These are phyloP conservation scores for Rhizopogon vesiculosus DNA, from an alignment of 768 basidiomycete species.

Conservation along the genomic window DNA sequence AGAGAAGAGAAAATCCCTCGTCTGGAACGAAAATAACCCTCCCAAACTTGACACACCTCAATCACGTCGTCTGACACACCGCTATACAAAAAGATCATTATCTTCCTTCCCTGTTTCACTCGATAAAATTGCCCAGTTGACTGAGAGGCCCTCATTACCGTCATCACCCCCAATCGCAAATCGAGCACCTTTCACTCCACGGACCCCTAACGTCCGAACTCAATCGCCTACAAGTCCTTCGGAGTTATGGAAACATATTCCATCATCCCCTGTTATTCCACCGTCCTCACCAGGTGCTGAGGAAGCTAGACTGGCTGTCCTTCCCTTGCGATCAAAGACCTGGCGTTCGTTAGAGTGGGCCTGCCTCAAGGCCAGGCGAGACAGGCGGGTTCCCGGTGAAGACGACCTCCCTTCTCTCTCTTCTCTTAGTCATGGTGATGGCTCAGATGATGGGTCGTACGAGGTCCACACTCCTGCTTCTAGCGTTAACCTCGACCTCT, in stretches of 20 bases:
- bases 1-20: slow-evolving; percentile 16
- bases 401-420: slow-evolving; percentile 7
- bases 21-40: slow-evolving; percentile 20
- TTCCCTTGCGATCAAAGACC: slow-evolving; percentile 31
- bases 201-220: slow-evolving; percentile 12
- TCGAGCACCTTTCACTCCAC: slow-evolving; percentile 22
- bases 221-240: slow-evolving; percentile 8
- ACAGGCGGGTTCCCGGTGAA: slow-evolving; percentile 14
- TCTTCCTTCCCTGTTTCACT: slow-evolving; percentile 22
- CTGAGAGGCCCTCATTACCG: slow-evolving; percentile 20
- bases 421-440: slow-evolving; percentile 2
- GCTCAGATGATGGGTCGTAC: slow-evolving; percentile 7
- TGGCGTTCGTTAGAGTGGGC: slow-evolving; percentile 70
- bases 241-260: slow-evolving; percentile 25
- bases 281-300: slow-evolving; percentile 17
- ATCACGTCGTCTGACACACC: slow-evolving; percentile 5
- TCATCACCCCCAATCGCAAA: slow-evolving; percentile 5
- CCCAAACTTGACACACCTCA: not conserved
- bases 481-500: slow-evolving; percentile 2
- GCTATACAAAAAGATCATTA: slow-evolving; percentile 1
- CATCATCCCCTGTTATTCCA: slow-evolving; percentile 21
- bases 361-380: slow-evolving; percentile 46
- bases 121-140: slow-evolving; percentile 24
- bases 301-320: slow-evolving; percentile 18
- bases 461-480: slow-evolving; percentile 14